These are phyloP conservation scores for Tephrocybe rancida DNA, from an alignment of 768 basidiomycete species.

Conservation along the genomic window DNA sequence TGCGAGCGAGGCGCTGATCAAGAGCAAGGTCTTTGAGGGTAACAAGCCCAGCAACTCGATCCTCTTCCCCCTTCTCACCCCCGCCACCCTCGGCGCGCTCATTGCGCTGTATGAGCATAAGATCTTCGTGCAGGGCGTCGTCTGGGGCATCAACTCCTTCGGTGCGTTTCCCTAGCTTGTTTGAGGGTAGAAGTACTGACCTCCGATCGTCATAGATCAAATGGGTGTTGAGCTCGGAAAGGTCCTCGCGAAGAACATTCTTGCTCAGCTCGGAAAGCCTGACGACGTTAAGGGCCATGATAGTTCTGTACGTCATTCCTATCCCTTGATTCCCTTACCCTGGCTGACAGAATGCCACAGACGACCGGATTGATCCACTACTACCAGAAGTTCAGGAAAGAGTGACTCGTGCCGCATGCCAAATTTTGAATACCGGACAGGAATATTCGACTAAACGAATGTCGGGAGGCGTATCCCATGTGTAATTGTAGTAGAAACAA, in stretches of 20 bases:
- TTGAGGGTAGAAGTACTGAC: not conserved
- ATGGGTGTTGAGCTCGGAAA: slow-evolving; percentile 99
- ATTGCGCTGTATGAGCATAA: slow-evolving; percentile 98
- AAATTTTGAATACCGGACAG: not conserved
- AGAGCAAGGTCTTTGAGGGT: slow-evolving; percentile 98
- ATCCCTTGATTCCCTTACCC: not conserved
- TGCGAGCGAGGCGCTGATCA: slow-evolving; percentile 83
- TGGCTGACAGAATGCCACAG: slow-evolving; percentile 35
- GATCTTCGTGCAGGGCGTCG: slow-evolving; percentile 95
- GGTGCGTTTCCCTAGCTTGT: slow-evolving; percentile 49
- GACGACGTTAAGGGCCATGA: slow-evolving; percentile 87
- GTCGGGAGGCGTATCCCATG: not conserved
- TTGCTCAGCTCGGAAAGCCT: slow-evolving; percentile 82
- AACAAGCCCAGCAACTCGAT: slow-evolving; percentile 97
- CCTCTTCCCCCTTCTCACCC: slow-evolving; percentile 91
- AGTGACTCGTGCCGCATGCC: slow-evolving; percentile 35
- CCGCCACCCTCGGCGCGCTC: slow-evolving; percentile 85
- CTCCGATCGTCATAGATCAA: slow-evolving; percentile 62
- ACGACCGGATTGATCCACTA: slow-evolving; percentile 97
- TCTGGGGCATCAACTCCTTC: slow-evolving; percentile 99
- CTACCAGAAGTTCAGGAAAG: slow-evolving; percentile 88
- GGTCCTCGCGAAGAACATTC: slow-evolving; percentile 94
- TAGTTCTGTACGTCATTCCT: slow-evolving; percentile 58
- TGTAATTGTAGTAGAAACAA: not conserved
- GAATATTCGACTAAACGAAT: not conserved